Conservation (phyloP, 1,284 basidiomycete species). For the Coniferiporia weirii region DNA sequence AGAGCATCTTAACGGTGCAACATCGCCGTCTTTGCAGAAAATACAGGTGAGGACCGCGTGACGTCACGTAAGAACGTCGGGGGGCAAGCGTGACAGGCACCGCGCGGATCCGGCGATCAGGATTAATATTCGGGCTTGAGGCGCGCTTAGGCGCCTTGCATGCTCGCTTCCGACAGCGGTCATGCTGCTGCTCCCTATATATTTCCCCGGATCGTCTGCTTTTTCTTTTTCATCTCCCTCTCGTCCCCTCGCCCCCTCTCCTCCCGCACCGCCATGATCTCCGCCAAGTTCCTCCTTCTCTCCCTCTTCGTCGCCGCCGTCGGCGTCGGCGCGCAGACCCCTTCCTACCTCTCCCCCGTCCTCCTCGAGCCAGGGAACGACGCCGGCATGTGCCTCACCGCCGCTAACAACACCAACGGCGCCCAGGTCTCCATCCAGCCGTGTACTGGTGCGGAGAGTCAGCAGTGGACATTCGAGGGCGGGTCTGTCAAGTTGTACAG, state of each 20-base stretch:
- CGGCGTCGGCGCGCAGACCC: slow-evolving; percentile 11
- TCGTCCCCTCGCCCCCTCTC: neutral
- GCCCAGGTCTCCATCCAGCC: slow-evolving; percentile 39
- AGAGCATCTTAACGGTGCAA: too few relatives aligned
- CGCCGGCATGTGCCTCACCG: slow-evolving; percentile 43
- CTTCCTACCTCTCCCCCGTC: slow-evolving; percentile 23
- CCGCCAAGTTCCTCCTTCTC: slow-evolving; percentile 6
- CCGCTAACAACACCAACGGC: slow-evolving; percentile 40
- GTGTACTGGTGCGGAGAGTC: slow-evolving; percentile 37
- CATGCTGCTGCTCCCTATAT: too few relatives aligned
- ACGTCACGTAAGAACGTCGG: too few relatives aligned
- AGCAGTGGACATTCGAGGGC: slow-evolving; percentile 39
- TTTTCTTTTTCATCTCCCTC: too few relatives aligned
- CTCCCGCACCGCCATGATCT: slow-evolving; percentile 2
- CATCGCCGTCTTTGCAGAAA: too few relatives aligned
- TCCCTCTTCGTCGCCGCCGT: slow-evolving; percentile 4
- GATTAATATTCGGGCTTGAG: too few relatives aligned
- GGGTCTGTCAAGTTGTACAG: slow-evolving; percentile 39
- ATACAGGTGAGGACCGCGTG: too few relatives aligned
- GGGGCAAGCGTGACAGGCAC: too few relatives aligned
- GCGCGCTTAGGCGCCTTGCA: too few relatives aligned
- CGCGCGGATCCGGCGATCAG: too few relatives aligned
- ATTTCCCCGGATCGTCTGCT: too few relatives aligned
- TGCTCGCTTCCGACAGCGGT: too few relatives aligned
- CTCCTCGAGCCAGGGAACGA: slow-evolving; percentile 38